Evolutionary conservation across 345 rosid species (phyloP), one percentile per base, ranked within the genome.

Genomic region (Garcia nutans): DNA sequence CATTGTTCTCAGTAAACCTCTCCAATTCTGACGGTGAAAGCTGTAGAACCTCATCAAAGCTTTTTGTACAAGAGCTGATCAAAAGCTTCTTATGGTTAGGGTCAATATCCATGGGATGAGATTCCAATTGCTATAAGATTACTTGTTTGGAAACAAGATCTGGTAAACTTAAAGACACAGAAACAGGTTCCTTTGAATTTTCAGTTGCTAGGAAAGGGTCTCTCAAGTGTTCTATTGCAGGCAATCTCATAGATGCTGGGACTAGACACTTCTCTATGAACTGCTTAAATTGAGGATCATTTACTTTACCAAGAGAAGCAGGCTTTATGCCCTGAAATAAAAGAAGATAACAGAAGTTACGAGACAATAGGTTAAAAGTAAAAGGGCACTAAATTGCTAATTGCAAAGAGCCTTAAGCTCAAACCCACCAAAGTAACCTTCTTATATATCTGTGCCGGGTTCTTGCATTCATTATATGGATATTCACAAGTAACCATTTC

Each of bases 381-480:
- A 44, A 63, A 72, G 56, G 23, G 28, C n/a, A n/a, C 42, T 52
- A 23, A n/a, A 45, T 26, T 23, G 68, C 28, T 42, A 26, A 64
- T n/a, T 7, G 68, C 45, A 75, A 56, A 74, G 33, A 49, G 52
- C 63, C 17, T 24, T 59, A 44, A 58, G 54, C 10, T 11, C 73
- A 5, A 74, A 60, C 95, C 85, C 83, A 96, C 99, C 83, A 91
- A 84, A 45, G 97, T 88, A 62, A 96, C 99, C 88, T 93, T 96
- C 88, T 92, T 93, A 89, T 96, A 96, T 74, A 96, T 96, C 79
- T 93, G 97, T 5, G 98, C 98, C 0, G 96, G 92, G 82, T 93
- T 93, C 54, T 87, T 82, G 86, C 99, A 96, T 82, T 96, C 99
- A 50, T 88, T 83, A 44, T 93, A 96, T 1, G 99, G 99, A 74